Conservation (phyloP, 495 filamentous ascomycete species). For the Xylona heveae region DNA sequence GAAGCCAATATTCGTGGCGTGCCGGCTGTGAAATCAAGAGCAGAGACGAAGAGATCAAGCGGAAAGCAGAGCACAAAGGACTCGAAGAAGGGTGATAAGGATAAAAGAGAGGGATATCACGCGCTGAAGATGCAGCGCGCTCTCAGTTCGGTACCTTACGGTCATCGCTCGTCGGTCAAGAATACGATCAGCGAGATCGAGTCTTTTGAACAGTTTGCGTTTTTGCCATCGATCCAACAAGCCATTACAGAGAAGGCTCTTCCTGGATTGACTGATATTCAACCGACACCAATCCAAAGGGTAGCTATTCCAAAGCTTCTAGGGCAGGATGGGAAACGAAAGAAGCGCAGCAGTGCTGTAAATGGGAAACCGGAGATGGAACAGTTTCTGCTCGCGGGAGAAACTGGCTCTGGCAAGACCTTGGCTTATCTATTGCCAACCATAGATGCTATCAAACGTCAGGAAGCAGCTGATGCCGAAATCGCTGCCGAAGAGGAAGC, state of each 20-base stretch:
- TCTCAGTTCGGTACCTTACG: constrained; percentile 51
- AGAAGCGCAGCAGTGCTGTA: constrained; percentile 12
- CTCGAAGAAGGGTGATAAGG: constrained; percentile 7
- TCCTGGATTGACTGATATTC: constrained; percentile 42
- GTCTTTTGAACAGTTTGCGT: constrained; percentile 57
- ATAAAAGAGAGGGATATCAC: constrained; percentile 35
- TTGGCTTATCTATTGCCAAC: constrained; percentile 72
- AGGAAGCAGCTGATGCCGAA: constrained; percentile 40
- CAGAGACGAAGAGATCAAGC: constrained; percentile 13
- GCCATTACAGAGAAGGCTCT: constrained; percentile 51
- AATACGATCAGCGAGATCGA: constrained; percentile 41
- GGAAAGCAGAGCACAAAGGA: constrained; percentile 17
- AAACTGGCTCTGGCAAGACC: constrained; percentile 95
- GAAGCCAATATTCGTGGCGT: constrained; percentile 31
- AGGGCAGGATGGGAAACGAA: constrained; percentile 12
- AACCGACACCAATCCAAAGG: constrained; percentile 72
- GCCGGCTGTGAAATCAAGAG: constrained; percentile 16
- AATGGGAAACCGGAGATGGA: constrained; percentile 22
- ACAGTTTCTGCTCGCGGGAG: constrained; percentile 76
- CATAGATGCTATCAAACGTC: constrained; percentile 62
- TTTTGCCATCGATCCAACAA: constrained; percentile 52
- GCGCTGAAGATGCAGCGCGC: constrained; percentile 89
- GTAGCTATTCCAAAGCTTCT: constrained; percentile 68
- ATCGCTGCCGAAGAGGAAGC: constrained; percentile 28
- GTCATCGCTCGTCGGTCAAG: constrained; percentile 46